Evolutionary conservation across 768 basidiomycete species (phyloP).

Genomic region (Leccinum rimulosum): DNA sequence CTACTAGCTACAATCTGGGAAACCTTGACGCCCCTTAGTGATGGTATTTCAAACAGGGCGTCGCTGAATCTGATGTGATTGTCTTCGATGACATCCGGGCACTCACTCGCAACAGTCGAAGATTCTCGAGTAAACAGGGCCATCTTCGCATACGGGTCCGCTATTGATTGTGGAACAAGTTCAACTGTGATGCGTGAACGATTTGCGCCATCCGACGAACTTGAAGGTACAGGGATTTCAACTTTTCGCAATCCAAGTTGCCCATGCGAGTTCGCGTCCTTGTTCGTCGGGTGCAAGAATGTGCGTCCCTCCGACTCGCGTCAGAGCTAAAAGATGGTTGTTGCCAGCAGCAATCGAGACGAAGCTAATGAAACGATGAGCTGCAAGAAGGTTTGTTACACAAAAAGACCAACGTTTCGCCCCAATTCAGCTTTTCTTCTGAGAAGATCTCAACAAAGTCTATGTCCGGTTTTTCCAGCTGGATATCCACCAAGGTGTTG

Average conservation of each 20-base stretch:
- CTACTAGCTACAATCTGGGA: conserved; percentile 71
- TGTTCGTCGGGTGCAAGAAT: conserved; percentile 73
- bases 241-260: conserved; percentile 80
- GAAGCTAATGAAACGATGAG: conserved; percentile 48
- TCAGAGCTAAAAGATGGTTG: conserved; percentile 70
- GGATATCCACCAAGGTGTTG: conserved; percentile 58
- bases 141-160: conserved; percentile 48
- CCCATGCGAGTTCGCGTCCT: conserved; percentile 73
- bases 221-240: conserved; percentile 39
- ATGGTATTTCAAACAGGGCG: conserved; percentile 72
- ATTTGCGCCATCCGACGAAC: conserved; percentile 13
- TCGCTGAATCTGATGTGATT: conserved; percentile 62
- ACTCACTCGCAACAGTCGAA: conserved; percentile 23
- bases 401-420: conserved; percentile 56
- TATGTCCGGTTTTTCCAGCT: conserved; percentile 50
- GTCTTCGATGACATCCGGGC: conserved; percentile 32
- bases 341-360: conserved; percentile 69
- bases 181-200: conserved; percentile 44
- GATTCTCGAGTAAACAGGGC: conserved; percentile 38
- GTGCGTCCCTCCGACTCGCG: conserved; percentile 62
- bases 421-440: conserved; percentile 50
- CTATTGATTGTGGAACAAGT: conserved; percentile 54
- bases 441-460: conserved; percentile 65
- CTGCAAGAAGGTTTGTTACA: background rate
- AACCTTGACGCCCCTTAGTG: conserved; percentile 59